These are phyloP conservation scores for Colletotrichum australisinense DNA, from an alignment of 2,329 filamentous ascomycete species.

Conservation along the genomic window DNA sequence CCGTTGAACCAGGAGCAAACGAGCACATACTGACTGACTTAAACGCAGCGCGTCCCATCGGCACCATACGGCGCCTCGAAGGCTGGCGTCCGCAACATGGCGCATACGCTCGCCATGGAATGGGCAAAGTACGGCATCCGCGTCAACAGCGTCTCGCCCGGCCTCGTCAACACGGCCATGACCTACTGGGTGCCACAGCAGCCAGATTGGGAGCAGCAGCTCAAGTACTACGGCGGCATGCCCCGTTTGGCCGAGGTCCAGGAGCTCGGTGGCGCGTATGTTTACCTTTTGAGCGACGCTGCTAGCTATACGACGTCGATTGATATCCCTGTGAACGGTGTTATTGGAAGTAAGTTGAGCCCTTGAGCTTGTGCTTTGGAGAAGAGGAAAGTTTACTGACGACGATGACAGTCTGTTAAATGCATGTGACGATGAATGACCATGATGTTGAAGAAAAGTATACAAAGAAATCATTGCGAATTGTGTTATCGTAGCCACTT, in stretches of 20 bases:
- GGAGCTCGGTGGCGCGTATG: constrained; percentile 67
- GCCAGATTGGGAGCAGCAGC: constrained; percentile 66
- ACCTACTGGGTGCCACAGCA: constrained; percentile 62
- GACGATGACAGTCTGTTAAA: neutral
- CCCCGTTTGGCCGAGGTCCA: constrained; percentile 53
- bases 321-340: constrained; percentile 61
- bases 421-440: neutral
- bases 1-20: too few species aligned
- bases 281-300: constrained; percentile 65
- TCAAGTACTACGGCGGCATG: constrained; percentile 70
- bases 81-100: constrained; percentile 54
- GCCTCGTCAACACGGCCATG: constrained; percentile 56
- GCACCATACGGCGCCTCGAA: constrained; percentile 60
- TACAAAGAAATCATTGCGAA: neutral
- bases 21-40: too few species aligned
- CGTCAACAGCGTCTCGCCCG: constrained; percentile 60
- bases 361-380: too few species aligned
- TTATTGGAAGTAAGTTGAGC: constrained; percentile 40
- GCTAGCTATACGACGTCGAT: constrained; percentile 63
- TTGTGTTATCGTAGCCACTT: too few species aligned
- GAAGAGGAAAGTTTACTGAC: neutral
- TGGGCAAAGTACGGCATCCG: constrained; percentile 58
- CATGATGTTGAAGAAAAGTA: neutral
- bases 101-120: constrained; percentile 57
- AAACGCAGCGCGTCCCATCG: constrained; percentile 55